Percentiles rank a stretch among this genome's conserved stretches.
phyloP scores from a whole-genome alignment of 257 asterid species.

The Handroanthus guayacan region DNA sequence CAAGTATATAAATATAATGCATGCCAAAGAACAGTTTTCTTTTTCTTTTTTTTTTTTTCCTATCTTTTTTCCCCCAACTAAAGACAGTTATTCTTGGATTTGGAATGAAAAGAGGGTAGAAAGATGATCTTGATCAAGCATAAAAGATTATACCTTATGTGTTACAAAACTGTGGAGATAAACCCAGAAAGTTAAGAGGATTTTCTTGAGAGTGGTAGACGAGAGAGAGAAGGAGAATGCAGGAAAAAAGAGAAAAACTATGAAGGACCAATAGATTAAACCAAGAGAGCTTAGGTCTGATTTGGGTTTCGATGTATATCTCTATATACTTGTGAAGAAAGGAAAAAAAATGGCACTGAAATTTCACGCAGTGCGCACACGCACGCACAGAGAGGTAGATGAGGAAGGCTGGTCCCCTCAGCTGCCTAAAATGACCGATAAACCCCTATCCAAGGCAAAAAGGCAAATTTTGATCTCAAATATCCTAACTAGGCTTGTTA shows the following conservation, averaged over 20 bases:
- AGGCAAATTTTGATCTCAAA: not conserved
- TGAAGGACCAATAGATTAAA: not conserved
- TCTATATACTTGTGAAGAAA: not conserved
- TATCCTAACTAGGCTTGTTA: not conserved
- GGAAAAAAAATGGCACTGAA: not conserved
- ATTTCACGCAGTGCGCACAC: slow-evolving; percentile 27
- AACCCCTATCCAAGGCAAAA: slow-evolving; percentile 14
- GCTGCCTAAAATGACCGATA: slow-evolving; percentile 22
- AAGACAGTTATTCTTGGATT: no score
- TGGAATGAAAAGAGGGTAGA: not conserved
- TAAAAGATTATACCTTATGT: slow-evolving; percentile 9
- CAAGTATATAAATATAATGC: not conserved
- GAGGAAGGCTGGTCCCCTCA: slow-evolving; percentile 31
- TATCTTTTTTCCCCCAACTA: no score
- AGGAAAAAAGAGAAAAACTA: not conserved
- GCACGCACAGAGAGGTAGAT: slow-evolving; percentile 12
- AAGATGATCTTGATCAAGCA: no score
- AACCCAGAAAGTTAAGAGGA: slow-evolving; percentile 10
- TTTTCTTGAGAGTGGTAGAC: not conserved
- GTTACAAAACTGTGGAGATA: not conserved
- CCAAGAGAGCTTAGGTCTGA: no score
- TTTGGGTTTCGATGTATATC: no score
- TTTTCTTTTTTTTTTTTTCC: not conserved
- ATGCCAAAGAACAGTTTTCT: not conserved
- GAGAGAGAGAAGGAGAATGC: no score